phyloP scores from a whole-genome alignment of 1,284 basidiomycete species.

The Taiwanofungus camphoratus region DNA sequence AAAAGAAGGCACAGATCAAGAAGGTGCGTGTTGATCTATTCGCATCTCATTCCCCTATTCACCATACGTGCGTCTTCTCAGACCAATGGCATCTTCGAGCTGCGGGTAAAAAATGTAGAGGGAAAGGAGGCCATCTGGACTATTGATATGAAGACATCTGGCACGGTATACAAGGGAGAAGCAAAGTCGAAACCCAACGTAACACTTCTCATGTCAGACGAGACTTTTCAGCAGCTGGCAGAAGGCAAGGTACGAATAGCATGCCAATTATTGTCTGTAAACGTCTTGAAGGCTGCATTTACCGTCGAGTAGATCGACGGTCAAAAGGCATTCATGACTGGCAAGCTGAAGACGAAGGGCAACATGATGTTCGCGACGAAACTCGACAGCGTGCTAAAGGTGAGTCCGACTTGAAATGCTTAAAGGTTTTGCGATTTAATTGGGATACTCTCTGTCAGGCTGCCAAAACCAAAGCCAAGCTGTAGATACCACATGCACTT shows the following conservation, averaged over 20 bases:
- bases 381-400: constrained; percentile 79
- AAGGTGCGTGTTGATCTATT: constrained; percentile 52
- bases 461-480: constrained; percentile 35
- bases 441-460: constrained; percentile 18
- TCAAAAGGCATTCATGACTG: constrained; percentile 93
- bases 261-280: neutral
- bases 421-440: neutral
- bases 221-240: constrained; percentile 61
- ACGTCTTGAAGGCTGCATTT: no score
- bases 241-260: constrained; percentile 51
- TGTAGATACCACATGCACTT: constrained; percentile 20
- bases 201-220: constrained; percentile 71
- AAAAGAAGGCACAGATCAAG: constrained; percentile 80
- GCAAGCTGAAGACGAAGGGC: constrained; percentile 81
- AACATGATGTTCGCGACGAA: constrained; percentile 90
- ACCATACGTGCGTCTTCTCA: constrained; percentile 27
- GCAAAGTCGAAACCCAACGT: constrained; percentile 75
- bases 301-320: constrained; percentile 77
- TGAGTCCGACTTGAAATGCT: constrained; percentile 26
- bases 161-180: constrained; percentile 74
- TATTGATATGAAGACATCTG: constrained; percentile 94
- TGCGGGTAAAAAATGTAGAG: constrained; percentile 75
- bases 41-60: neutral
- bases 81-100: constrained; percentile 91
- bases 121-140: constrained; percentile 84